Conservation (phyloP, 1,284 basidiomycete species). For the Ceratobasidium sp. region DNA sequence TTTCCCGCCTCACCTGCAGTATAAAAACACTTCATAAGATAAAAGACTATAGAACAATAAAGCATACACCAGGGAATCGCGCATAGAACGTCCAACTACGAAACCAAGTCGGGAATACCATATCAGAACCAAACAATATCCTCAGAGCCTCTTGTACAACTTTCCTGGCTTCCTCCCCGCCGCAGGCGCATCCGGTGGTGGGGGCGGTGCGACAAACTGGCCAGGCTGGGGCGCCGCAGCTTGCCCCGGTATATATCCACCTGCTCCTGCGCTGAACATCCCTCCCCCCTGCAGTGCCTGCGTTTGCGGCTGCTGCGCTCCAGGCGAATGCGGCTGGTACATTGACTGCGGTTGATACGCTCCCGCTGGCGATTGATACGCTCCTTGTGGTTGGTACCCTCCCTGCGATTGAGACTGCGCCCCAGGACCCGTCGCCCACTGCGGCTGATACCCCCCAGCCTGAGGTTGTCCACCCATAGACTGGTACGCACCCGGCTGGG, state of each 20-base stretch:
- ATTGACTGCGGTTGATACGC: background rate
- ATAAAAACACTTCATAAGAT: background rate
- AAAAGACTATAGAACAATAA: background rate
- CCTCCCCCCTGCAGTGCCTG: background rate
- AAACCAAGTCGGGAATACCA: background rate
- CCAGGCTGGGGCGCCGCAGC: background rate
- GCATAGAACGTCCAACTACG: background rate
- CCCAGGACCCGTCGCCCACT: background rate
- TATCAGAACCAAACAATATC: background rate
- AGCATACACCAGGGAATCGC: background rate
- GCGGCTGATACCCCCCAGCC: slow-evolving; percentile 1
- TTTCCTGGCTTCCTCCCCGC: slow-evolving; percentile 1
- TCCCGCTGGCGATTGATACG: background rate
- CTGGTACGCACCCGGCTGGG: slow-evolving; percentile 5
- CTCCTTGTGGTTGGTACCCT: background rate
- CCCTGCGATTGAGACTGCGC: background rate
- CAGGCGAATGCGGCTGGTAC: slow-evolving; percentile 15
- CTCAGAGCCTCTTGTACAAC: slow-evolving; percentile 36
- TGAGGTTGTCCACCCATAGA: background rate
- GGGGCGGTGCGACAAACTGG: background rate
- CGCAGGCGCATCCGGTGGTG: slow-evolving; percentile 10
- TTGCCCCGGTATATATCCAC: background rate
- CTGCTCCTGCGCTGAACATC: slow-evolving; percentile 3
- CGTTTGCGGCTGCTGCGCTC: background rate
- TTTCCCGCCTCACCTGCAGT: background rate